Percentiles rank a stretch among this genome's conserved stretches.
phyloP scores from a whole-genome alignment of 768 basidiomycete species.

The Erythrobasidium yunnanense region DNA sequence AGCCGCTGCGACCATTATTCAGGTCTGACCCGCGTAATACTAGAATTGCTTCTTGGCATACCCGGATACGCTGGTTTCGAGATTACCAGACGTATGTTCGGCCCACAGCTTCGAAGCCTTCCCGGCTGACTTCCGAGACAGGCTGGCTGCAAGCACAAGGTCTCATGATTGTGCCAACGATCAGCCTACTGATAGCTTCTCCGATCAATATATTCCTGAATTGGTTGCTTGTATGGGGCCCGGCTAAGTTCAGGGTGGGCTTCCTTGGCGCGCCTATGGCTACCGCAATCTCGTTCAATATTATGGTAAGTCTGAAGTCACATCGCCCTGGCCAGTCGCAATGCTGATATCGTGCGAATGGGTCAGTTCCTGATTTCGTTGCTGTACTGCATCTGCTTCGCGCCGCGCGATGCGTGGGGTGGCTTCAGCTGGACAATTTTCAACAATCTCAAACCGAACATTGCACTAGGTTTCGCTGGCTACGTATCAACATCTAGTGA shows the following conservation, averaged over 20 bases:
- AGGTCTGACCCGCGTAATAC: background rate
- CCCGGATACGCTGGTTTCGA: conserved; percentile 39
- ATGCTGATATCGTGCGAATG: conserved; percentile 42
- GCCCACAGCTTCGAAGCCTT: too few species aligned
- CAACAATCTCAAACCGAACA: conserved; percentile 56
- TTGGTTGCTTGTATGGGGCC: conserved; percentile 55
- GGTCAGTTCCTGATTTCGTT: conserved; percentile 42
- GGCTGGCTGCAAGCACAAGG: conserved; percentile 46
- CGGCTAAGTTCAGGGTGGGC: conserved; percentile 57
- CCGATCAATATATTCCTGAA: conserved; percentile 76
- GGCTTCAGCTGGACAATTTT: conserved; percentile 59
- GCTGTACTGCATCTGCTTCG: conserved; percentile 40
- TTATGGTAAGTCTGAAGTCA: conserved; percentile 49
- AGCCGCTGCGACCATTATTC: background rate
- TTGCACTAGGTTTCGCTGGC: conserved; percentile 69
- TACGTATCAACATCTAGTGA: conserved; percentile 11
- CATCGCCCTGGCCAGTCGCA: conserved; percentile 53
- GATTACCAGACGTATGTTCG: conserved; percentile 29
- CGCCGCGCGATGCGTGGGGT: conserved; percentile 66
- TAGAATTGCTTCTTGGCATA: conserved; percentile 31
- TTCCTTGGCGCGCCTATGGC: conserved; percentile 88
- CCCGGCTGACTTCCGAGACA: too few species aligned
- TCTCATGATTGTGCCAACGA: conserved; percentile 72
- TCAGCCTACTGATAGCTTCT: conserved; percentile 67
- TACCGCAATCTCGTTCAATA: conserved; percentile 75